phyloP scores from a whole-genome alignment of 2,329 filamentous ascomycete genomes.

The Cercospora canescens region DNA sequence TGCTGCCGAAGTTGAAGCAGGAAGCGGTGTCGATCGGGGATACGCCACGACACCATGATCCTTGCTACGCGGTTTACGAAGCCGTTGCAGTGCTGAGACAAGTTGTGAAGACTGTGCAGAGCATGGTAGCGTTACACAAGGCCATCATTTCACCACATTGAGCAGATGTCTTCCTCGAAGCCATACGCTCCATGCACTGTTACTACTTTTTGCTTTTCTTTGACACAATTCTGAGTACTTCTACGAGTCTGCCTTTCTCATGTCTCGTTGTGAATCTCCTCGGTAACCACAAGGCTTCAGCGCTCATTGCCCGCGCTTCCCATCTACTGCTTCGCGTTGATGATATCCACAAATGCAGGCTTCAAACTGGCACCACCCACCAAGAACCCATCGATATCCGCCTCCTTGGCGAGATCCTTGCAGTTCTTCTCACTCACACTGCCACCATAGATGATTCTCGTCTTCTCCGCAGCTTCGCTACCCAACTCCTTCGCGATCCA shows the following conservation, averaged over 20 bases:
- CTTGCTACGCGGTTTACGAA: neutral
- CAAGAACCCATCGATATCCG: constrained; percentile 96
- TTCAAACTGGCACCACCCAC: constrained; percentile 96
- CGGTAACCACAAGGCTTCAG: neutral
- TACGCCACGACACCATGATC: neutral
- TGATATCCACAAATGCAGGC: constrained; percentile 79
- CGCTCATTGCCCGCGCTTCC: neutral
- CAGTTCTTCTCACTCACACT: constrained; percentile 99
- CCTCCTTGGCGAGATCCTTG: constrained; percentile 84
- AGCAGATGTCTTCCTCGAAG: too few relatives aligned
- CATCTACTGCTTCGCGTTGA: constrained; percentile 56
- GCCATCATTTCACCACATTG: too few relatives aligned
- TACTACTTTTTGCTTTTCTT: neutral
- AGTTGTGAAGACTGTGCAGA: neutral
- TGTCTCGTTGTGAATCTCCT: neutral
- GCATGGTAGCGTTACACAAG: neutral
- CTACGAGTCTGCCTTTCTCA: neutral
- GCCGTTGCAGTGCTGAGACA: neutral
- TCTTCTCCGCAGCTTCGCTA: constrained; percentile 76
- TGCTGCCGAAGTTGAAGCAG: neutral
- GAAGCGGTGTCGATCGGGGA: neutral
- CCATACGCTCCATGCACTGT: neutral
- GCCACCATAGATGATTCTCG: constrained; percentile 93
- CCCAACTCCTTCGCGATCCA: constrained; percentile 80
- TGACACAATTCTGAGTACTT: neutral